These are phyloP conservation scores for Camelina sativa DNA, from an alignment of 345 rosid species.

Conservation along the genomic window DNA sequence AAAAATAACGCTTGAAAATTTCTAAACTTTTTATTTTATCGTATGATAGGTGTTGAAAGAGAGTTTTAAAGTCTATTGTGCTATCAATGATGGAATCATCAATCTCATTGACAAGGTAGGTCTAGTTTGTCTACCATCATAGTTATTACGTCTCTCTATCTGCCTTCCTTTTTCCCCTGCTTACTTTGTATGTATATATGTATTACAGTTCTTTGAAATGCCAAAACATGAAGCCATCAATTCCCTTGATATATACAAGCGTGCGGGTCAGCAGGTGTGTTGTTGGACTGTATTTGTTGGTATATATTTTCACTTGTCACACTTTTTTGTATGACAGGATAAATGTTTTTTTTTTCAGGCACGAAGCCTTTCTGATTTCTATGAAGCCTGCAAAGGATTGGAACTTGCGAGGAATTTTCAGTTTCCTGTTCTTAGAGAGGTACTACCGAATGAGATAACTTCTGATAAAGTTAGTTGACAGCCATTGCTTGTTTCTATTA, in stretches of 20 bases:
- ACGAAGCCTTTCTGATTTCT: constrained; percentile 85
- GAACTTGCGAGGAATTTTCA: constrained; percentile 99
- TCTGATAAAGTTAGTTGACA: not conserved
- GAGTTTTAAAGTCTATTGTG: constrained; percentile 96
- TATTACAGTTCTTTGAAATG: constrained; percentile 94
- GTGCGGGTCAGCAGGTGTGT: constrained; percentile 87
- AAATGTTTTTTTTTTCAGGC: constrained; percentile 61
- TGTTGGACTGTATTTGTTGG: constrained; percentile 24
- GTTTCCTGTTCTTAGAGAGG: constrained; percentile 95
- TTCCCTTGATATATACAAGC: constrained; percentile 83
- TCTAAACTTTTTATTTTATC: constrained; percentile 4
- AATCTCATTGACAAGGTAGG: constrained; percentile 97
- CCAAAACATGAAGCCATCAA: constrained; percentile 90
- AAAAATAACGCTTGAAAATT: not conserved
- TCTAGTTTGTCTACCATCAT: constrained; percentile 30
- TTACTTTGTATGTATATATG: constrained; percentile 13
- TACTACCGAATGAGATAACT: constrained; percentile 32
- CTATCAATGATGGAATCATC: constrained; percentile 97
- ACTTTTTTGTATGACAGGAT: constrained; percentile 13
- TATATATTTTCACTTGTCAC: not conserved
- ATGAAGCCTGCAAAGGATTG: constrained; percentile 93
- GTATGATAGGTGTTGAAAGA: constrained; percentile 81
- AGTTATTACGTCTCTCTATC: constrained; percentile 8
- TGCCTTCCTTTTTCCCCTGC: constrained; percentile 21
- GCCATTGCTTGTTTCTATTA: not conserved